A percentile compares a stretch with the other conserved stretches of the same genome.
phyloP scores from a whole-genome alignment of 192 early-diverging fungal species.

The Obelidium mucronatum region DNA sequence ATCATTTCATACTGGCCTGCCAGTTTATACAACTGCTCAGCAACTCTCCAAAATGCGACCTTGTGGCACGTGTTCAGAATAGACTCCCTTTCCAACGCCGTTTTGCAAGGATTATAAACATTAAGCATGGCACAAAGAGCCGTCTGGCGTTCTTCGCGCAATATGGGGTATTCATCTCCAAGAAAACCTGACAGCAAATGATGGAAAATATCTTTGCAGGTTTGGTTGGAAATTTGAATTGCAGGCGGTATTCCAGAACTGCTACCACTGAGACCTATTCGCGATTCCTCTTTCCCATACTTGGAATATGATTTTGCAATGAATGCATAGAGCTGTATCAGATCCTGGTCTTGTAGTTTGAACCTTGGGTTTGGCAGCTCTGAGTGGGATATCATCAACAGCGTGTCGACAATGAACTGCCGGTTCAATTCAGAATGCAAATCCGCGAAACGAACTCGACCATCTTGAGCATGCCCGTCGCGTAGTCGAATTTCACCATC shows the following conservation, averaged over 20 bases:
- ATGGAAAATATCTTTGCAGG: slow-evolving; percentile 34
- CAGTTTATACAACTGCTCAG: slow-evolving; percentile 38
- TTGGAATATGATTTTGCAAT: slow-evolving; percentile 34
- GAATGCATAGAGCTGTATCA: slow-evolving; percentile 35
- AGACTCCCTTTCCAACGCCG: slow-evolving; percentile 27
- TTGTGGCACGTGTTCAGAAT: slow-evolving; percentile 29
- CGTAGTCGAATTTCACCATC: slow-evolving; percentile 45
- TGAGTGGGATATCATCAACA: slow-evolving; percentile 39
- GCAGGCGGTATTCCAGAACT: background rate
- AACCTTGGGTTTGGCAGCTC: slow-evolving; percentile 6
- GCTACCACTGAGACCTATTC: slow-evolving; percentile 4
- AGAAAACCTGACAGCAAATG: slow-evolving; percentile 20
- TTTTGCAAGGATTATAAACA: slow-evolving; percentile 33
- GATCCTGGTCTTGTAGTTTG: background rate
- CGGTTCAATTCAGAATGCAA: slow-evolving; percentile 41
- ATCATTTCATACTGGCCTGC: slow-evolving; percentile 39
- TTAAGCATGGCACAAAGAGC: slow-evolving; percentile 44
- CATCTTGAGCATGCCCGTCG: slow-evolving; percentile 41
- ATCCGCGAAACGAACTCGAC: slow-evolving; percentile 41
- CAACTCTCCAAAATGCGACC: slow-evolving; percentile 45
- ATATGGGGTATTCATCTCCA: background rate
- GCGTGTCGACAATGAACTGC: slow-evolving; percentile 53
- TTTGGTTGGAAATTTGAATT: slow-evolving; percentile 1
- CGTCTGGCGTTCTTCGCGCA: slow-evolving; percentile 43
- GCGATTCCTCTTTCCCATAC: slow-evolving; percentile 19